A percentile compares a stretch with the other conserved stretches of the same genome.
Conservation (phyloP, 129 eudicot genomes). For the Solidago caesia region DNA sequence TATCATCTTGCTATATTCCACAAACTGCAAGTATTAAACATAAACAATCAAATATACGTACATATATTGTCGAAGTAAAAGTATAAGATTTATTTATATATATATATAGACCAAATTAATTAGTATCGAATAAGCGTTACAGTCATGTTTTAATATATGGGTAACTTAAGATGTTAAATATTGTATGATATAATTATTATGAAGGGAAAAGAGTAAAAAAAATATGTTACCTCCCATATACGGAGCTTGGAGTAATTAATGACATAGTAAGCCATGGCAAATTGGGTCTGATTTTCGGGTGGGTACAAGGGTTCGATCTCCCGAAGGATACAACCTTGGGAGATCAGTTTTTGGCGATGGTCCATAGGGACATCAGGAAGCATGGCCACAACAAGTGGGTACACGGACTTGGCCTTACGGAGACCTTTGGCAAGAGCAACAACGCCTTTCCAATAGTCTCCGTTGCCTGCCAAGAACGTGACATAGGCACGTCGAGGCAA, state of each 20-base stretch:
- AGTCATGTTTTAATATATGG: too few species aligned
- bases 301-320: conserved; percentile 58
- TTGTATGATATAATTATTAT: too few species aligned
- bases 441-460: conserved; percentile 69
- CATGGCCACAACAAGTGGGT: conserved; percentile 72
- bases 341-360: conserved; percentile 51
- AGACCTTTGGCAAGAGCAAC: conserved; percentile 79
- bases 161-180: too few species aligned
- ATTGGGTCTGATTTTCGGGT: conserved; percentile 56
- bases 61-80: too few species aligned
- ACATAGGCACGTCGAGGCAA: conserved; percentile 55
- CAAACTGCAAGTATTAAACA: conserved; percentile 47
- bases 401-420: conserved; percentile 55
- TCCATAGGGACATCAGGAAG: conserved; percentile 82
- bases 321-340: conserved; percentile 70
- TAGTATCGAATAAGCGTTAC: too few species aligned
- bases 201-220: too few species aligned
- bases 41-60: not conserved
- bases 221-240: conserved; percentile 67
- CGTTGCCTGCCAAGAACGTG: conserved; percentile 76
- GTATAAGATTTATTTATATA: too few species aligned
- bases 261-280: conserved; percentile 70
- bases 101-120: too few species aligned
- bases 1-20: conserved; percentile 86
- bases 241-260: conserved; percentile 90